phyloP scores from a whole-genome alignment of 352 stramenopile species.

The Sclerospora graminicola region DNA sequence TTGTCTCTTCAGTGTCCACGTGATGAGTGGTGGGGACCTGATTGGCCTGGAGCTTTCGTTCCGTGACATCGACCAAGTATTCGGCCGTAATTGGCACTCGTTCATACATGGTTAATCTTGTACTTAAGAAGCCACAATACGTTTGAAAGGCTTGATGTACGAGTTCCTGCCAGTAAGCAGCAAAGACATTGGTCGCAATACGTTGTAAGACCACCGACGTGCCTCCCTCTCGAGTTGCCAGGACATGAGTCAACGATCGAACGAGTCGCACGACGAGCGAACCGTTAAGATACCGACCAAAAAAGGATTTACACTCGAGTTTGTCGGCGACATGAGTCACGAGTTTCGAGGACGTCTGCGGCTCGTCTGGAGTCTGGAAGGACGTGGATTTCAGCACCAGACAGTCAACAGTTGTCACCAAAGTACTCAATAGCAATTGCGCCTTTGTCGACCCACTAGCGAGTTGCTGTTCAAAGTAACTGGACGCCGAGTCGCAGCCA shows the following conservation, averaged over 20 bases:
- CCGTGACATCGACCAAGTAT: conserved; percentile 63
- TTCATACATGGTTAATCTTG: conserved; percentile 50
- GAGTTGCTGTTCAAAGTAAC: conserved; percentile 66
- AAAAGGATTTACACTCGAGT: conserved; percentile 48
- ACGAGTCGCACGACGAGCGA: conserved; percentile 38
- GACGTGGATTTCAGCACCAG: conserved; percentile 50
- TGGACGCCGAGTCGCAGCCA: conserved; percentile 41
- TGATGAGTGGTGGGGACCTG: conserved; percentile 31
- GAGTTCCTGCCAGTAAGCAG: conserved; percentile 55
- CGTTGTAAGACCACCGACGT: conserved; percentile 43
- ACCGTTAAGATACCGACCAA: conserved; percentile 48
- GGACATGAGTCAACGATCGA: conserved; percentile 34
- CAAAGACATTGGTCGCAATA: conserved; percentile 46
- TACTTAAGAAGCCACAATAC: conserved; percentile 54
- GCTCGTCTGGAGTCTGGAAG: conserved; percentile 25
- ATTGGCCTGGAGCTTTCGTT: conserved; percentile 41
- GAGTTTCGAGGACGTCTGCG: conserved; percentile 49
- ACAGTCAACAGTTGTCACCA: conserved; percentile 38
- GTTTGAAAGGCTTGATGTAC: conserved; percentile 39
- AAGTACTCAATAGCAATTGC: conserved; percentile 34
- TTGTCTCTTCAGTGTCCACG: conserved; percentile 38
- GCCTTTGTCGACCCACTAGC: conserved; percentile 29
- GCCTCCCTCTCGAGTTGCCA: conserved; percentile 21
- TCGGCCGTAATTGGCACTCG: conserved; percentile 38
- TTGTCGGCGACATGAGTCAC: conserved; percentile 40